Base-by-base conservation (phyloP, 225 moss, liverwort and hornwort genomes). In the Antitrichia curtipendula region DNA sequence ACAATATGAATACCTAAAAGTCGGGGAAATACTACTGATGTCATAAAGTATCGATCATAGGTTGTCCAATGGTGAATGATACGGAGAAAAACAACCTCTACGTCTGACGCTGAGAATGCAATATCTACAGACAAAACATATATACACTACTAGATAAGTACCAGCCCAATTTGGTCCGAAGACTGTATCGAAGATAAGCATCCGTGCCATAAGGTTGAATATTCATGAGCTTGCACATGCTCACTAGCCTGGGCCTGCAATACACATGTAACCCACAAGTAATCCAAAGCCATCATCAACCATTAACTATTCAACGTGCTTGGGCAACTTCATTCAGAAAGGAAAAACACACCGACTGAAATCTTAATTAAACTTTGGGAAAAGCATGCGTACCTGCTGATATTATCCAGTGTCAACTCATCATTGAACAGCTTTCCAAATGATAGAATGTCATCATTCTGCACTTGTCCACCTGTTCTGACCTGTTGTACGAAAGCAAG, bases 151-250 rank as follows among this genome's bases (percentile, higher is more conserved):
- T 71, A 53, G 79, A 61, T 86, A 59, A 73, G 87, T 96, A 97
- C 98, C 95, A 96, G 81, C 87, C 88, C 91, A 99, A 84, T 87
- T 99, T 97, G 49, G 94, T 99, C 40, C 99, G 99, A 83, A 99
- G 96, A 83, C 99, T 99, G 92, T 96, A 99, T 81, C 99, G 97
- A 76, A 99, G 95, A 91, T 99, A 99, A 75, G 99, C 97, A 95
- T 99, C 99, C 54, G 99, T 99, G 87, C 99, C 99, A 86, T 99
- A 99, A 52, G 99, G 99, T 86, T 99, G 99, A 86, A 99, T 99
- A 58, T 95, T 96, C 99, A 99, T 99, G 59, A 96, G 95, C 93
- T 99, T 99, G 95, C 99, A 99, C 97, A 99, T 99, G 86, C 99
- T 99, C 84, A 99, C 94, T 52, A 99, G 94, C 88, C 99, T 94